Conservation (phyloP, 2,329 filamentous ascomycete species). For the Beauveria rudraprayagi region DNA sequence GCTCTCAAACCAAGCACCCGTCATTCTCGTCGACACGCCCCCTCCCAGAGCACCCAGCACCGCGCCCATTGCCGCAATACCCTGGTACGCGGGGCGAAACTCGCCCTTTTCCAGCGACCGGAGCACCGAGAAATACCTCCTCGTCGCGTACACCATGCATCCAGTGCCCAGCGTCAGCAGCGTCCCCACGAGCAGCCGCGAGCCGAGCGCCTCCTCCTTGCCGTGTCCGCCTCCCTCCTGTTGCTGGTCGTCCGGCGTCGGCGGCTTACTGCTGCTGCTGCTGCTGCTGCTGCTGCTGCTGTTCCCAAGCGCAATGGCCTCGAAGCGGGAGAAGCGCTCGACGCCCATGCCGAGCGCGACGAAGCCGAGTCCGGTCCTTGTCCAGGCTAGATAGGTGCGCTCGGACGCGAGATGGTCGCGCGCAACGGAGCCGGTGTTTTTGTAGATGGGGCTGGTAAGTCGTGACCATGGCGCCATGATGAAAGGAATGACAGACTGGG, state of each 20-base stretch:
- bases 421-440: neutral
- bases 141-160: slow-evolving; percentile 38
- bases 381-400: slow-evolving; percentile 34
- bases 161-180: slow-evolving; percentile 37
- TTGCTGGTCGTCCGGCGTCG: neutral
- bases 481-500: neutral
- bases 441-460: neutral
- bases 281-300: neutral
- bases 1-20: neutral
- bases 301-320: slow-evolving; percentile 20
- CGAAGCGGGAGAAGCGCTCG: slow-evolving; percentile 38
- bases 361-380: slow-evolving; percentile 42
- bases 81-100: slow-evolving; percentile 29
- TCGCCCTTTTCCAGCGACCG: slow-evolving; percentile 29
- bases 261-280: slow-evolving; percentile 7
- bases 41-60: slow-evolving; percentile 23
- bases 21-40: slow-evolving; percentile 16
- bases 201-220: neutral
- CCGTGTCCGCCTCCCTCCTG: slow-evolving; percentile 5
- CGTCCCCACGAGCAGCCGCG: slow-evolving; percentile 27
- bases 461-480: neutral
- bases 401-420: slow-evolving; percentile 4
- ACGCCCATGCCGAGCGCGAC: slow-evolving; percentile 43
- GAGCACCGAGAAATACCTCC: slow-evolving; percentile 38
- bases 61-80: slow-evolving; percentile 22